phyloP scores from a whole-genome alignment of 768 basidiomycete species.

The Podaxis sp. region DNA sequence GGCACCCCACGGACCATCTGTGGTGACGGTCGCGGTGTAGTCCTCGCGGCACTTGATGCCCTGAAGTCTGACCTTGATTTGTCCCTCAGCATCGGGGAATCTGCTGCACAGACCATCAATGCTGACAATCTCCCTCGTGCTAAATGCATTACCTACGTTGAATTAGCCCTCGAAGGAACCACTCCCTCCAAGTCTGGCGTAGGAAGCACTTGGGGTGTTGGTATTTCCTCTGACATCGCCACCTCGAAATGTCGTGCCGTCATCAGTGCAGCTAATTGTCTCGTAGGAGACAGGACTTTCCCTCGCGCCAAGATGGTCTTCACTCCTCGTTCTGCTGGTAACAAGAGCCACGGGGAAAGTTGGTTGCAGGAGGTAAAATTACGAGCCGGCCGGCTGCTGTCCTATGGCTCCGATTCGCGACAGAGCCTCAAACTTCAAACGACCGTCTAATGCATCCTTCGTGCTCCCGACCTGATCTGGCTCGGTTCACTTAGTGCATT shows the following conservation, averaged over 20 bases:
- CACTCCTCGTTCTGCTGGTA: conserved; percentile 14
- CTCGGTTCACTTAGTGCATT: neutral
- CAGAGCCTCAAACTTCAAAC: conserved; percentile 7
- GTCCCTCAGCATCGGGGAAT: conserved; percentile 81
- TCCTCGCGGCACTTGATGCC: conserved; percentile 88
- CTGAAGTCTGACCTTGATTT: conserved; percentile 77
- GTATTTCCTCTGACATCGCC: conserved; percentile 85
- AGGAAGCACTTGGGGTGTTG: conserved; percentile 66
- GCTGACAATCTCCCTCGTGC: conserved; percentile 68
- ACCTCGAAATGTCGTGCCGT: conserved; percentile 86
- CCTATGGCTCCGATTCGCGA: conserved; percentile 3
- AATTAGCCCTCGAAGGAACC: conserved; percentile 72
- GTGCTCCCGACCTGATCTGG: neutral
- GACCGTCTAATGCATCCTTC: neutral
- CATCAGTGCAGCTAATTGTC: conserved; percentile 78
- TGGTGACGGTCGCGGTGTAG: conserved; percentile 92
- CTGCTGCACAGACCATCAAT: conserved; percentile 86
- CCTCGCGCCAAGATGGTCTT: conserved; percentile 35
- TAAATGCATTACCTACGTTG: conserved; percentile 91
- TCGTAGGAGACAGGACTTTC: conserved; percentile 65
- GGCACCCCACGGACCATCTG: conserved; percentile 76
- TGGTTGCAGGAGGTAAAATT: conserved; percentile 21
- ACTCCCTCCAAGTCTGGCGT: conserved; percentile 70
- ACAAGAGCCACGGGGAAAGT: conserved; percentile 11
- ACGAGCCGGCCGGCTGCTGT: conserved; percentile 17